A percentile compares a stretch with the other conserved stretches of the same genome.
phyloP scores from a whole-genome alignment of 352 stramenopile genomes.

The Phytophthora foliorum region DNA sequence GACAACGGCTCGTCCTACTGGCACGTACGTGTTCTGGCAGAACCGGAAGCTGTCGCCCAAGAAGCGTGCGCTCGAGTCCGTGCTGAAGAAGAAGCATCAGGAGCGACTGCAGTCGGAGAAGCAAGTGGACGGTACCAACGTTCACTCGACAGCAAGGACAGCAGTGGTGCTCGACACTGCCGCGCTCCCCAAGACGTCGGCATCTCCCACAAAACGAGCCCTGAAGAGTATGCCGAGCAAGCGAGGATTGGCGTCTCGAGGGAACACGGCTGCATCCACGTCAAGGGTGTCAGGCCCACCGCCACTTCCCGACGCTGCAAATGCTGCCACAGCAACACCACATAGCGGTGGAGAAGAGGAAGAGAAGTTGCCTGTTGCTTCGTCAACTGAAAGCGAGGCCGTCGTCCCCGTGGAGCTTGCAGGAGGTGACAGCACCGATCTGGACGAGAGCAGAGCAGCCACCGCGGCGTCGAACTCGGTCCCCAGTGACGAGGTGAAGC shows the following conservation, averaged over 20 bases:
- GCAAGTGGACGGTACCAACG: not conserved
- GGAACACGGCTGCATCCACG: not conserved
- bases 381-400: not conserved
- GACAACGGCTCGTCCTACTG: constrained; percentile 37
- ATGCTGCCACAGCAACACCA: not conserved
- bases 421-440: not conserved
- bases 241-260: not conserved
- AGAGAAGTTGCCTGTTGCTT: constrained; percentile 6
- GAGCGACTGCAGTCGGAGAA: constrained; percentile 34
- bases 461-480: not conserved
- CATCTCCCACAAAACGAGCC: constrained; percentile 24
- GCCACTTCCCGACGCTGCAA: not conserved
- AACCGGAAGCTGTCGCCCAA: constrained; percentile 76
- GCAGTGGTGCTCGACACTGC: not conserved
- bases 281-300: not conserved
- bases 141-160: constrained; percentile 2
- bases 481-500: constrained; percentile 2
- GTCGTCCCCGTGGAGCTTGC: constrained; percentile 10
- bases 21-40: constrained; percentile 66
- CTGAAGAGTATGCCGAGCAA: constrained; percentile 29
- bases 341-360: not conserved
- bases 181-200: constrained; percentile 13
- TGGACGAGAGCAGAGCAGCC: constrained; percentile 18
- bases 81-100: constrained; percentile 75
- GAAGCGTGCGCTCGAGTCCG: constrained; percentile 70